These are phyloP conservation scores for Talaromyces sp. DNA, from an alignment of 2,329 filamentous ascomycete genomes.

Conservation along the genomic window DNA sequence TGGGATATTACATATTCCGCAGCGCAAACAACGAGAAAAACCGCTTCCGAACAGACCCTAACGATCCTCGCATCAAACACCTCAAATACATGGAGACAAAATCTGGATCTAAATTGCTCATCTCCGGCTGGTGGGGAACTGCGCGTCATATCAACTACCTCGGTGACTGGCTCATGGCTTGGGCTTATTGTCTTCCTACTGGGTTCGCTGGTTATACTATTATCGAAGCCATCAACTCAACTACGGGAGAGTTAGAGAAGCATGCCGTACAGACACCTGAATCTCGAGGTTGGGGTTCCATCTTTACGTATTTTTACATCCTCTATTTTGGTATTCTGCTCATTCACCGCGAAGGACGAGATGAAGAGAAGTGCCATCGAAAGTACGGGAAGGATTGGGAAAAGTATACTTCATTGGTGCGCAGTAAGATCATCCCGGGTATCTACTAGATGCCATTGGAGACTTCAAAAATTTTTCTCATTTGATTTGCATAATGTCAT, in stretches of 20 bases:
- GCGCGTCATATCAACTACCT: constrained; percentile 94
- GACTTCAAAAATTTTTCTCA: background rate
- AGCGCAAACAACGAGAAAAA: constrained; percentile 95
- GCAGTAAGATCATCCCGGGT: constrained; percentile 77
- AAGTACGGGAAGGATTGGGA: constrained; percentile 96
- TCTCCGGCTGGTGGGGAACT: constrained; percentile 88
- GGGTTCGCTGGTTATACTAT: constrained; percentile 79
- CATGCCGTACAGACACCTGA: constrained; percentile 70
- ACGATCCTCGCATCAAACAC: constrained; percentile 73
- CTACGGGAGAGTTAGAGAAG: constrained; percentile 62
- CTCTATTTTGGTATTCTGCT: constrained; percentile 86
- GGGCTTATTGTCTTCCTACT: constrained; percentile 85
- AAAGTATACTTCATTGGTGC: constrained; percentile 77
- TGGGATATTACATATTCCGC: constrained; percentile 90
- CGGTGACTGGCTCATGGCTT: constrained; percentile 91
- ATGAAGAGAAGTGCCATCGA: constrained; percentile 83
- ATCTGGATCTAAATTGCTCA: constrained; percentile 74
- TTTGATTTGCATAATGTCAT: background rate
- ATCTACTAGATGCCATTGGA: constrained; percentile 64
- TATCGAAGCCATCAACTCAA: constrained; percentile 45
- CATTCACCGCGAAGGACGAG: constrained; percentile 78
- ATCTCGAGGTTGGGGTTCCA: constrained; percentile 76
- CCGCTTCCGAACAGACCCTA: constrained; percentile 80
- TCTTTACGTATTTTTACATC: constrained; percentile 92
- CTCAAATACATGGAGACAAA: constrained; percentile 83